These are phyloP conservation scores for Nitzschia inconspicua DNA, from an alignment of 108 stramenopile genomes.

Conservation along the genomic window DNA sequence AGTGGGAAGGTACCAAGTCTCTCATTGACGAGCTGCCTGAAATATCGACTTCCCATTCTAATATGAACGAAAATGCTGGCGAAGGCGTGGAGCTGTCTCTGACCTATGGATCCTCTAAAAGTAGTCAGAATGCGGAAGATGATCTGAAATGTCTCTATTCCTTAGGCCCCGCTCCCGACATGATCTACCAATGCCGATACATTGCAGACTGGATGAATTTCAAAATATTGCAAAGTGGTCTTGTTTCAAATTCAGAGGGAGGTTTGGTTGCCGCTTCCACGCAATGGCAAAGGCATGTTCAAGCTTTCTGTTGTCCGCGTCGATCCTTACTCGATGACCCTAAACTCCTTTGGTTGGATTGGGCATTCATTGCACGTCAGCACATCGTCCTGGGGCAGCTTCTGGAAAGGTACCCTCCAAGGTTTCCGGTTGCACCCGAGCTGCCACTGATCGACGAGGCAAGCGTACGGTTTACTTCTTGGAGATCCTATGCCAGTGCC, in stretches of 20 bases:
- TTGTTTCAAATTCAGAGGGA: conserved; percentile 33
- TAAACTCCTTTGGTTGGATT: conserved; percentile 27
- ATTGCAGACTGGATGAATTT: conserved; percentile 70
- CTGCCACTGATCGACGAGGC: conserved; percentile 23
- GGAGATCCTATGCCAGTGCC: conserved; percentile 56
- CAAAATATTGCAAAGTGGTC: conserved; percentile 53
- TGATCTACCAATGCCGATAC: conserved; percentile 67
- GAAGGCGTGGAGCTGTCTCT: conserved; percentile 45
- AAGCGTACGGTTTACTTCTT: conserved; percentile 42
- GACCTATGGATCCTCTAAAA: neutral
- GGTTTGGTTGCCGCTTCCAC: conserved; percentile 39
- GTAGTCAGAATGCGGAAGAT: too few species aligned
- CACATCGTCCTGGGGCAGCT: conserved; percentile 45
- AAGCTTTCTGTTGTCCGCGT: conserved; percentile 30
- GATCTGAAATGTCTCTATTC: neutral
- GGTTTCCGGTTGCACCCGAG: neutral
- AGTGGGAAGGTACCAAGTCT: too few species aligned
- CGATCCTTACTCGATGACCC: conserved; percentile 13
- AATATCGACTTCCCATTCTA: neutral
- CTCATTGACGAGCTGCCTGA: too few species aligned
- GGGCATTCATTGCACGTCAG: conserved; percentile 49
- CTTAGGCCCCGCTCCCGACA: conserved; percentile 23
- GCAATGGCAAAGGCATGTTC: conserved; percentile 67
- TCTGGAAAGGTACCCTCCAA: conserved; percentile 45
- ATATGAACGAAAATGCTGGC: neutral